A percentile compares a stretch with the other conserved stretches of the same genome.
Evolutionary conservation across 371 early-diverging fungal species (phyloP).

Genomic region (Apophysomyces variabilis): DNA sequence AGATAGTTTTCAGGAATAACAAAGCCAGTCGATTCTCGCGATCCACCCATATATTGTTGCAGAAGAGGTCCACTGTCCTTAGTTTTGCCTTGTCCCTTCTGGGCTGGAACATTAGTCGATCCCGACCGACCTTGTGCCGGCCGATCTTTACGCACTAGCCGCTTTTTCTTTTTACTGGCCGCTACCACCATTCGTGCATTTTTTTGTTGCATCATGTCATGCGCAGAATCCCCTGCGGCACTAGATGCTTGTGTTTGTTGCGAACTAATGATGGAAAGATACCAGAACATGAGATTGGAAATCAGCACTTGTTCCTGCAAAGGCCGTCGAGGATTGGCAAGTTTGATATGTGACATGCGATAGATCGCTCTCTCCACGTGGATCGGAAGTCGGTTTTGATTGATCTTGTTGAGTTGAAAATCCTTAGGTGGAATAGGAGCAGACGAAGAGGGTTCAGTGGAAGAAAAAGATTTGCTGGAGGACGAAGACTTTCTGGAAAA

Average conservation of each 20-base stretch:
- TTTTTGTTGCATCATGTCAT: slow-evolving; percentile 15
- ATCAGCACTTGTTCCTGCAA: slow-evolving; percentile 92
- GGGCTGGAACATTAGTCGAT: neutral
- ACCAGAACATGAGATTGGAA: slow-evolving; percentile 96
- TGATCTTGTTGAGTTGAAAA: slow-evolving; percentile 62
- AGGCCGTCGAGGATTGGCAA: slow-evolving; percentile 89
- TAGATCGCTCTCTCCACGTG: slow-evolving; percentile 90
- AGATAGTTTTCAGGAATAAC: slow-evolving; percentile 51
- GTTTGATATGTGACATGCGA: slow-evolving; percentile 89
- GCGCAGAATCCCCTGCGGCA: slow-evolving; percentile 17
- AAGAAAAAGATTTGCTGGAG: neutral
- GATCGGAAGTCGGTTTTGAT: slow-evolving; percentile 71
- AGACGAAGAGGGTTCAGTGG: slow-evolving; percentile 12
- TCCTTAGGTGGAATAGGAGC: slow-evolving; percentile 42
- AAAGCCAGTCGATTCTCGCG: slow-evolving; percentile 42
- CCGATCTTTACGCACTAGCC: slow-evolving; percentile 16
- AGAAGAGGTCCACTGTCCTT: slow-evolving; percentile 4
- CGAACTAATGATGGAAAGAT: slow-evolving; percentile 71
- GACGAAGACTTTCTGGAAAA: slow-evolving; percentile 26
- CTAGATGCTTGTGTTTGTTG: slow-evolving; percentile 14
- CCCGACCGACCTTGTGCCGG: slow-evolving; percentile 16
- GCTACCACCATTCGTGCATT: slow-evolving; percentile 19
- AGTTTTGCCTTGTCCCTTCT: neutral
- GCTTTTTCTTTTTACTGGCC: slow-evolving; percentile 28
- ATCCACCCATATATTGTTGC: slow-evolving; percentile 16